These are phyloP conservation scores for Effrenium voratum DNA, from an alignment of 73 alveolate genomes.

Conservation along the genomic window DNA sequence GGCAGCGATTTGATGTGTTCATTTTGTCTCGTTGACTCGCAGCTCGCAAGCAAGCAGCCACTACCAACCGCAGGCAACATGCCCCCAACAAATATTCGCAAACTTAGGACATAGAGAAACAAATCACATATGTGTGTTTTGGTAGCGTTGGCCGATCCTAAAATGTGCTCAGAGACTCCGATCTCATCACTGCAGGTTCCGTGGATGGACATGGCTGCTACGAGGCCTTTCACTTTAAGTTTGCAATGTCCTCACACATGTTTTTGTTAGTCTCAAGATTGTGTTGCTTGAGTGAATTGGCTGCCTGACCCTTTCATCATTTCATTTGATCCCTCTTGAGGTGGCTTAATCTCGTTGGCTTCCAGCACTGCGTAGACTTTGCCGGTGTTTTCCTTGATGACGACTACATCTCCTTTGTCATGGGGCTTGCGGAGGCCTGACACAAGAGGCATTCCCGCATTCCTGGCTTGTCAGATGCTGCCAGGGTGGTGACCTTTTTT, in stretches of 20 bases:
- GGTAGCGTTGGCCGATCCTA: background rate
- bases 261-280: background rate
- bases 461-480: background rate
- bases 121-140: no score
- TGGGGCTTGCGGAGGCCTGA: slow-evolving; percentile 85
- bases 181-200: slow-evolving; percentile 25
- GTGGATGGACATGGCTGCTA: slow-evolving; percentile 94
- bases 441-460: background rate
- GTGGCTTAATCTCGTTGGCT: slow-evolving; percentile 88
- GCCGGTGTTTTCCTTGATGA: slow-evolving; percentile 80
- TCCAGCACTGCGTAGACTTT: slow-evolving; percentile 79
- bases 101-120: background rate
- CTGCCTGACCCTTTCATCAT: no score
- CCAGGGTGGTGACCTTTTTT: slow-evolving; percentile 84
- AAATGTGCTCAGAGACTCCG: background rate
- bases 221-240: slow-evolving; percentile 23
- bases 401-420: slow-evolving; percentile 86
- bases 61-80: no score
- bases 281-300: no score
- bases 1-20: no score
- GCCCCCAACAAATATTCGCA: background rate
- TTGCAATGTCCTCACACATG: background rate
- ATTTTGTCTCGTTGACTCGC: no score
- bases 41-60: no score
- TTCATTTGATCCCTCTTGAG: background rate